Percentiles rank a stretch among this genome's conserved stretches.
Evolutionary conservation across 441 rosid species (phyloP).

Genomic region (Euphorbia schlechtendalii): DNA sequence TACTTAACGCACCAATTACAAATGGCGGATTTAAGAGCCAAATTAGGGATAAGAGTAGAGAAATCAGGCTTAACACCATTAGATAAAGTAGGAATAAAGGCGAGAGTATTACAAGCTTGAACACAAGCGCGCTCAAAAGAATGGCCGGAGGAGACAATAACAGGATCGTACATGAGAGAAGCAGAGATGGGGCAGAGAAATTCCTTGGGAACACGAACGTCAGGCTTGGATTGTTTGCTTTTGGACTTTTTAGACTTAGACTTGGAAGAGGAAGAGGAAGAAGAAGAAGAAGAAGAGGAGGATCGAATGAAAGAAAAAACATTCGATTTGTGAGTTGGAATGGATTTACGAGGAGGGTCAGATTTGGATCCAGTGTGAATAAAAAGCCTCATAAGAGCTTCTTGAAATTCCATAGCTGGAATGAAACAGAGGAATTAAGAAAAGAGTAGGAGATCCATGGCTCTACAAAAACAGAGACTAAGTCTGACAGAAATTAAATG

Average conservation of each 20-base stretch:
- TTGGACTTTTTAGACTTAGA: constrained; percentile 14
- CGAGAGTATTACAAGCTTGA: constrained; percentile 51
- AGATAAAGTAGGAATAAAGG: constrained; percentile 32
- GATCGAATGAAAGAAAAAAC: constrained; percentile 29
- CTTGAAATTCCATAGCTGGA: constrained; percentile 52
- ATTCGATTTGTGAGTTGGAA: constrained; percentile 38
- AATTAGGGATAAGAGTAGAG: constrained; percentile 67
- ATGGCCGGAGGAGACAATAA: constrained; percentile 87
- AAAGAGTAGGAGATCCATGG: too few species aligned
- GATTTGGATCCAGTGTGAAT: neutral
- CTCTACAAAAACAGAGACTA: too few species aligned
- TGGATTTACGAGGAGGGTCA: neutral
- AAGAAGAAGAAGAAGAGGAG: constrained; percentile 36
- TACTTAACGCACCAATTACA: constrained; percentile 49
- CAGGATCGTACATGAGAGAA: constrained; percentile 72
- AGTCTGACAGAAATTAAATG: too few species aligned
- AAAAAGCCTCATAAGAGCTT: constrained; percentile 42
- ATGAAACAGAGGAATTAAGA: too few species aligned
- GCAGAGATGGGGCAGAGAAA: constrained; percentile 73
- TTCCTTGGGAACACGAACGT: constrained; percentile 45
- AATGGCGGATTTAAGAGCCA: constrained; percentile 67
- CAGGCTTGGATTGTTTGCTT: neutral
- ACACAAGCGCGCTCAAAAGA: constrained; percentile 67
- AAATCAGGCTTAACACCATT: constrained; percentile 47
- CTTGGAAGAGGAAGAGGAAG: constrained; percentile 21